These are phyloP conservation scores for Colletotrichum sp. DNA, from an alignment of 2,329 filamentous ascomycete genomes.

Conservation along the genomic window DNA sequence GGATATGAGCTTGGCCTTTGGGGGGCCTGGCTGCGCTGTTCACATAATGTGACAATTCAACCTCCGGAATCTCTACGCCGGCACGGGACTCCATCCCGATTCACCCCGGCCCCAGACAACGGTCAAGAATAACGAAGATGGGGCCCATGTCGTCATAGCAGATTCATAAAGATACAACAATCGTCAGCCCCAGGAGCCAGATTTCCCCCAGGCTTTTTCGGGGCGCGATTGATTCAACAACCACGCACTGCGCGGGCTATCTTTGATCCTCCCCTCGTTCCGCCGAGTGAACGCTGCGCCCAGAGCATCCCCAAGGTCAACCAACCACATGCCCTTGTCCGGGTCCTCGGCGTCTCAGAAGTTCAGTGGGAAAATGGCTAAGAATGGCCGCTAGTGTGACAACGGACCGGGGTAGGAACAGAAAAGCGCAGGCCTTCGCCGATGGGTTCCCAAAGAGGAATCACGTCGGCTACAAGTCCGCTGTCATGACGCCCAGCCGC, in stretches of 20 bases:
- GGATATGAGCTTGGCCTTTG: background rate
- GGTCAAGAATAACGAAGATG: background rate
- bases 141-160: background rate
- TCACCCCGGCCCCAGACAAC: background rate
- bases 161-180: background rate
- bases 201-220: background rate
- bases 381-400: background rate
- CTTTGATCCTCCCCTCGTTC: background rate
- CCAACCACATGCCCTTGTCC: background rate
- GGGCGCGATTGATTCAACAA: background rate
- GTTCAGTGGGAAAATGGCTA: background rate
- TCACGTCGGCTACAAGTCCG: background rate
- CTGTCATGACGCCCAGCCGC: background rate
- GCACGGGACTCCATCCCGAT: background rate
- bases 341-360: background rate
- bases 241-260: background rate
- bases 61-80: background rate
- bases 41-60: background rate
- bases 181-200: background rate
- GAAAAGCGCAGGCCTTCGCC: background rate
- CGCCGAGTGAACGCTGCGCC: background rate
- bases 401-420: background rate
- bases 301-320: background rate
- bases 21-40: background rate
- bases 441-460: slow-evolving; percentile 9